Evolutionary conservation across 257 asterid species (phyloP).

Genomic region (Solanum okadae): DNA sequence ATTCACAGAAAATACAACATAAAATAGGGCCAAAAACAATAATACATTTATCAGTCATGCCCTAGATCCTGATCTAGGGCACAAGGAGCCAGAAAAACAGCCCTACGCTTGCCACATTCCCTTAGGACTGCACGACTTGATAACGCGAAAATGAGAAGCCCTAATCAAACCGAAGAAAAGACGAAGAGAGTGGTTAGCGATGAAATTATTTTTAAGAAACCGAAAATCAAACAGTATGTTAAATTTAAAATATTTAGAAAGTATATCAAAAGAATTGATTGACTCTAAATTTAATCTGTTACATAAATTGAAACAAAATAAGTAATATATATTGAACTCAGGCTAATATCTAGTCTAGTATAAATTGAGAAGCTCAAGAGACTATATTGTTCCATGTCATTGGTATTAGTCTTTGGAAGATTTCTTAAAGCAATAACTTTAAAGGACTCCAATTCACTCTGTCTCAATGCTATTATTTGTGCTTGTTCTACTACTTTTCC

Average conservation of each 20-base stretch:
- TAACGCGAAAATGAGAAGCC: neutral
- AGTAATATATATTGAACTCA: too few relatives aligned
- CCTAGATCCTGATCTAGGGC: constrained; percentile 50
- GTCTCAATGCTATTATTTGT: neutral
- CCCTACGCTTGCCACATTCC: constrained; percentile 53
- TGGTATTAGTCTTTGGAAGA: neutral
- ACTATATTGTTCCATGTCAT: neutral
- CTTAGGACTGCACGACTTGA: constrained; percentile 12
- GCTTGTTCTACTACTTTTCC: neutral
- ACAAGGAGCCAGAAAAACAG: constrained; percentile 11
- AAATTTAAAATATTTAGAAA: too few relatives aligned
- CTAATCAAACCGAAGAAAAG: neutral
- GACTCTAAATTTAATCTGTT: too few relatives aligned
- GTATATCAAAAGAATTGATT: too few relatives aligned
- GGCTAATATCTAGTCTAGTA: too few relatives aligned
- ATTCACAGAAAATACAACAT: constrained; percentile 1
- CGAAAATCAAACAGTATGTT: too few relatives aligned
- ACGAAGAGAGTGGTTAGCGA: neutral
- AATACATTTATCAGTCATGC: constrained; percentile 2
- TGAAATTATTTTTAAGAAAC: neutral
- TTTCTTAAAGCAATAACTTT: neutral
- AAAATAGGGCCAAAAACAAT: constrained; percentile 9
- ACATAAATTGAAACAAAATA: too few relatives aligned
- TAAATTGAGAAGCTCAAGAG: too few relatives aligned
- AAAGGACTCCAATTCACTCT: neutral